Percentiles rank a stretch among this genome's conserved stretches.
phyloP scores from a whole-genome alignment of 2,329 filamentous ascomycete genomes.

The Sordariomycetes sp. region DNA sequence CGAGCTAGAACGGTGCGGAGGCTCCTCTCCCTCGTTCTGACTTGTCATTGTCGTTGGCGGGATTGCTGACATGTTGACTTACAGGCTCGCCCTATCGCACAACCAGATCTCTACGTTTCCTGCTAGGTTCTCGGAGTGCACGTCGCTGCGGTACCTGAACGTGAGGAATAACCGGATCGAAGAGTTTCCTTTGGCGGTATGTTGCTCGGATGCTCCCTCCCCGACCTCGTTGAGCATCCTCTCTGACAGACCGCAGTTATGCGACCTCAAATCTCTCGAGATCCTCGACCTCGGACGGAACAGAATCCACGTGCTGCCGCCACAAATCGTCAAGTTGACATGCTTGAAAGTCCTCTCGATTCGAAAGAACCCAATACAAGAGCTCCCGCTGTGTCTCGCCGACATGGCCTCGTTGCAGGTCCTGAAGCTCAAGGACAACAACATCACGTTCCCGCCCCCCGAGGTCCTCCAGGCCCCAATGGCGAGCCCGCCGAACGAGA shows the following conservation, averaged over 20 bases:
- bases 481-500: constrained; percentile 38
- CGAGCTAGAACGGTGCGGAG: constrained; percentile 53
- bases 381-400: constrained; percentile 70
- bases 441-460: constrained; percentile 65
- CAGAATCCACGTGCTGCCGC: constrained; percentile 63
- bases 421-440: constrained; percentile 81
- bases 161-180: constrained; percentile 63
- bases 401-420: constrained; percentile 86
- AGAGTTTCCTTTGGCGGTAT: constrained; percentile 45
- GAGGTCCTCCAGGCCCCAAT: constrained; percentile 41
- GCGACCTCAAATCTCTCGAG: constrained; percentile 74
- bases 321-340: constrained; percentile 65
- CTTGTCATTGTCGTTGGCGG: background rate
- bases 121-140: constrained; percentile 59
- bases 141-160: constrained; percentile 67
- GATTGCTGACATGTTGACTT: background rate
- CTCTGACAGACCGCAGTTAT: constrained; percentile 43
- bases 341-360: constrained; percentile 84
- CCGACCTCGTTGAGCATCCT: background rate
- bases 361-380: constrained; percentile 74
- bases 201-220: constrained; percentile 7
- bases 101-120: constrained; percentile 63
- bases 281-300: constrained; percentile 90
- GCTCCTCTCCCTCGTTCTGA: background rate
- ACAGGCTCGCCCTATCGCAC: constrained; percentile 67